phyloP scores from a whole-genome alignment of 345 rosid genomes.

The rapeseed (Brassica napus) region DNA sequence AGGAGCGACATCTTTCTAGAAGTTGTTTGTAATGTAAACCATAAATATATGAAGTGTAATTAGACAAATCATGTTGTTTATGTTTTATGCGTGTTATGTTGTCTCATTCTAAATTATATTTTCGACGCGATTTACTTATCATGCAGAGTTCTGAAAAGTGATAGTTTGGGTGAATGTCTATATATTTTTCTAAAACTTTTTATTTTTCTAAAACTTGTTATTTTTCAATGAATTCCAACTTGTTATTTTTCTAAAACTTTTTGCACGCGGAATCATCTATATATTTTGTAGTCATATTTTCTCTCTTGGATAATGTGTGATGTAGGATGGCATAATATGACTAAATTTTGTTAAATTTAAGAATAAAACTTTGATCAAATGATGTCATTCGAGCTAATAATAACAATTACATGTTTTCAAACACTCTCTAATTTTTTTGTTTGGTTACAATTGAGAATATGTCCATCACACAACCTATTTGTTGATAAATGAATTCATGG shows the following conservation, averaged over 20 bases:
- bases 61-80: constrained; percentile 10
- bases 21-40: constrained; percentile 19
- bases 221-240: too few relatives aligned
- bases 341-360: neutral
- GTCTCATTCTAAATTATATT: neutral
- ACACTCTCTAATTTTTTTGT: neutral
- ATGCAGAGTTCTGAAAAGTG: neutral
- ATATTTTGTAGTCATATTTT: neutral
- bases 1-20: constrained; percentile 26
- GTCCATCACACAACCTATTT: neutral
- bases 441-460: neutral
- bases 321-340: neutral
- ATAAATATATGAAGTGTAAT: constrained; percentile 21
- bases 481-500: neutral
- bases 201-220: too few relatives aligned
- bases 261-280: neutral
- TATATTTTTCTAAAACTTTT: neutral
- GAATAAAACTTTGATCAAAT: neutral
- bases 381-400: neutral
- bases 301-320: neutral
- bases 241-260: neutral
- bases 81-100: neutral
- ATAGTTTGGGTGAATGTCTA: neutral
- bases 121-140: neutral
- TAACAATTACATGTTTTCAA: neutral